Conservation (phyloP, 345 rosid genomes). For the Aquilaria malaccensis region DNA sequence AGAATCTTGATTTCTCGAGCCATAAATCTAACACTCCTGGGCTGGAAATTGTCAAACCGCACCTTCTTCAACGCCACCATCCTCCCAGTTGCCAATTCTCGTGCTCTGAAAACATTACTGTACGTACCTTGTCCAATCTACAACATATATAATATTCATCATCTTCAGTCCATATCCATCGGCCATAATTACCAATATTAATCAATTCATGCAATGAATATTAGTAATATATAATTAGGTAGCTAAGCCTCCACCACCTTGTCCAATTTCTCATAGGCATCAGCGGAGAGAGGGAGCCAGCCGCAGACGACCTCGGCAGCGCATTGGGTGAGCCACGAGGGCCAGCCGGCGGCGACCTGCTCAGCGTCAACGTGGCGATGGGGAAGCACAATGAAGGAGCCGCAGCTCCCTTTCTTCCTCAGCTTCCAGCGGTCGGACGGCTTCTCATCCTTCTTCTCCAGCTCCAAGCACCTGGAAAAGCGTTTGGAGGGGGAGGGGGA, state of each 20-base stretch:
- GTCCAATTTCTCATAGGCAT: constrained; percentile 66
- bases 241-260: constrained; percentile 32
- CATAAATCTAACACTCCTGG: constrained; percentile 74
- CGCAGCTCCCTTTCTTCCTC: constrained; percentile 25
- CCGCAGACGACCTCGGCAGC: constrained; percentile 65
- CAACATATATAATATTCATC: constrained; percentile 4
- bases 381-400: constrained; percentile 30
- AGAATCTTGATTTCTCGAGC: constrained; percentile 71
- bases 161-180: no score
- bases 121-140: constrained; percentile 93
- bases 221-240: no score
- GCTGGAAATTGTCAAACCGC: constrained; percentile 61
- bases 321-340: constrained; percentile 58
- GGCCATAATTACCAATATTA: no score
- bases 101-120: constrained; percentile 72
- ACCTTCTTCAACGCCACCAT: constrained; percentile 79
- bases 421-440: constrained; percentile 10
- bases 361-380: constrained; percentile 42
- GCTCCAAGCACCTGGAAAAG: constrained; percentile 21
- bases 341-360: constrained; percentile 75
- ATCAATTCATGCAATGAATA: no score
- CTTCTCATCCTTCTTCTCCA: constrained; percentile 16
- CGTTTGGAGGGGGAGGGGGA: constrained; percentile 22
- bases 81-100: constrained; percentile 59
- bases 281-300: constrained; percentile 66